Conservation (phyloP, 2,329 filamentous ascomycete genomes). For the Sordariomycetes sp. region DNA sequence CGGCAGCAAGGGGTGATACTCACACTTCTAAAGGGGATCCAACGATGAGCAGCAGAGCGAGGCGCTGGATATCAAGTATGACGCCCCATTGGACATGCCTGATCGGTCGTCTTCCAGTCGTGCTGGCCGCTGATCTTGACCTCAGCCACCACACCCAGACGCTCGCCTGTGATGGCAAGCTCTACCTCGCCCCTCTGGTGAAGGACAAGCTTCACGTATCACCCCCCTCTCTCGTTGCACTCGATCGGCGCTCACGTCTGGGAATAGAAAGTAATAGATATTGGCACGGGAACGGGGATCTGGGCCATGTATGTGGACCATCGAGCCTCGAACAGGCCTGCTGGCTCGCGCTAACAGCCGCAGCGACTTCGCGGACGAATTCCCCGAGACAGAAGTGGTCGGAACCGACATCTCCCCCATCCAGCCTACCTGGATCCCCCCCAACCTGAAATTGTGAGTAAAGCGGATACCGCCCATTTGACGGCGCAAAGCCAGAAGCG, state of each 20-base stretch:
- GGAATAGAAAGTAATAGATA: conserved; percentile 24
- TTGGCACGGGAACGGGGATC: conserved; percentile 46
- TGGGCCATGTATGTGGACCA: conserved; percentile 33
- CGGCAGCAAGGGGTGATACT: too few species aligned
- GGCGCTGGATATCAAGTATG: conserved; percentile 1
- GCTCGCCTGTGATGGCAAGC: conserved; percentile 11
- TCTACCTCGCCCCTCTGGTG: conserved; percentile 14
- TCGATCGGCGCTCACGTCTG: too few species aligned
- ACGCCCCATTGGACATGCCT: too few species aligned
- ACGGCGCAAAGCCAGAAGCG: too few species aligned
- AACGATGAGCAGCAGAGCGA: conserved; percentile 16
- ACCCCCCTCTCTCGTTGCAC: neutral
- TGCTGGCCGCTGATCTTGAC: too few species aligned
- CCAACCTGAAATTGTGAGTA: conserved; percentile 18
- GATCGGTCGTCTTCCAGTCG: neutral
- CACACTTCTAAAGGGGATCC: conserved; percentile 7
- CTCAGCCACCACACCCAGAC: conserved; percentile 12
- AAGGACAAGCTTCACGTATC: conserved; percentile 2
- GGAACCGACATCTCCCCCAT: conserved; percentile 47
- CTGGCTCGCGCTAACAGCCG: neutral
- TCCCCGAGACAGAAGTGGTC: conserved; percentile 24
- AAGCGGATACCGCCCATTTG: too few species aligned
- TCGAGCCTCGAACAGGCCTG: neutral
- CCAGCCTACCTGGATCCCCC: conserved; percentile 39
- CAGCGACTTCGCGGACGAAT: conserved; percentile 36